Base-by-base conservation (phyloP, 208 protist genomes). In the Acanthamoeba healyi region DNA sequence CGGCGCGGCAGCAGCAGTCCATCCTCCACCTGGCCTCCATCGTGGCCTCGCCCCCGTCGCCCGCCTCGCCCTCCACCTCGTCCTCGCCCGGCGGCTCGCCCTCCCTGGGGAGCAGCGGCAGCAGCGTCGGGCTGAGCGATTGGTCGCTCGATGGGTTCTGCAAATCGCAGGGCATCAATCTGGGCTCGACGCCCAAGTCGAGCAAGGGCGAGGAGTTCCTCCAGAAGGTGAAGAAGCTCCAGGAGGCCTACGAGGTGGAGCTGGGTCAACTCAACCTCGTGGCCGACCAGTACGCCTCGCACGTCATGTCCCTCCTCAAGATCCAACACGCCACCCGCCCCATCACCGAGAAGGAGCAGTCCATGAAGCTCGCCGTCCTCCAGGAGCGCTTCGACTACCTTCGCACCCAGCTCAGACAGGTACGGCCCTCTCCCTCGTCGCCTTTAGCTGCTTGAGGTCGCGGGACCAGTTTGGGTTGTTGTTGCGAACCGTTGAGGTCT, bases 151-250 rank as follows among this genome's bases (percentile, higher is more conserved):
- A 42, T 24, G 24, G 38, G 5, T 79, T 79, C 70, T 79, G 70
- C 70, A 79, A 79, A 44, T 79, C 70, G n/a, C 70, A 79, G 70
- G 70, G 70, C 10, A 79, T 79, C 70, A 79, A 79, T 24, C 70
- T 79, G 12, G 34, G 5, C 29, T 38, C 70, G 12, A 15, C 70
- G 9, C 36, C 70, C 70, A 79, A 79, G 70, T 29, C 70, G 12
- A 46, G 12, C 29, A 79, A 79, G 70, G 70, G 70, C 10, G 70
- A 79, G 24, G 70, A 79, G 70, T 79, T 79, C 70, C 38, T 79
- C 70, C 15, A 79, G 24, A 79, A 79, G 38, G 70, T 79, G 70
- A 79, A 79, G 70, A 79, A 79, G 70, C 36, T 79, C 17, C 70
- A 79, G 36, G 70, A 79, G 38, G 70, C 70, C 24, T 79, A 79